A percentile compares a stretch with the other conserved stretches of the same genome.
Conservation (phyloP, 1,139 yeast genomes). For the Eremothecium gossypii region DNA sequence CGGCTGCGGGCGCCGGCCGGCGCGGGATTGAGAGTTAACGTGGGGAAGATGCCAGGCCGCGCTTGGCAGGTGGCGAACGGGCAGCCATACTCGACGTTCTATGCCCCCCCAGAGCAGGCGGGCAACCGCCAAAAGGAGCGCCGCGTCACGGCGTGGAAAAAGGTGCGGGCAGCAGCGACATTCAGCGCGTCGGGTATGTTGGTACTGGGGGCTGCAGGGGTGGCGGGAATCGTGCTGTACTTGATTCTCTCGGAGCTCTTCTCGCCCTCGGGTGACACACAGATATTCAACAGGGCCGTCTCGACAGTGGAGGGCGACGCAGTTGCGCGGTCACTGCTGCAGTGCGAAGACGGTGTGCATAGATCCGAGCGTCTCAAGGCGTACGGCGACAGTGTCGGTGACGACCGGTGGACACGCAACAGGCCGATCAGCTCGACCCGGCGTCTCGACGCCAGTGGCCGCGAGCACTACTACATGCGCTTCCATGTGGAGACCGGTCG, state of each 20-base stretch:
- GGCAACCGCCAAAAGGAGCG: neutral
- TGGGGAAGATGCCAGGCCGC: neutral
- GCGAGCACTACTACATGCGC: conserved; percentile 73
- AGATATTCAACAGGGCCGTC: conserved; percentile 80
- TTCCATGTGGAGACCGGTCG: conserved; percentile 70
- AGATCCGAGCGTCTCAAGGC: conserved; percentile 61
- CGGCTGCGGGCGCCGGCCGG: no score
- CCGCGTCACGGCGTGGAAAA: conserved; percentile 21
- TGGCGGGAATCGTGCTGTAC: conserved; percentile 63
- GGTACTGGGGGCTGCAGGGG: conserved; percentile 59
- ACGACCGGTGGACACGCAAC: conserved; percentile 78
- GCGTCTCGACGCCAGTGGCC: conserved; percentile 58
- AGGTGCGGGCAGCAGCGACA: conserved; percentile 47
- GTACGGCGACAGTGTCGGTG: conserved; percentile 59
- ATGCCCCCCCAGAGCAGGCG: conserved; percentile 6
- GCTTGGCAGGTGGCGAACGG: neutral
- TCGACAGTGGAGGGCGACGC: conserved; percentile 62
- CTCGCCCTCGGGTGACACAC: conserved; percentile 86
- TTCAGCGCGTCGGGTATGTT: conserved; percentile 52
- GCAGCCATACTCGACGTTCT: conserved; percentile 11
- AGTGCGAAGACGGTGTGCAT: conserved; percentile 34
- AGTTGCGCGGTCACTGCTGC: conserved; percentile 48
- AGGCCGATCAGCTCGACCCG: conserved; percentile 62
- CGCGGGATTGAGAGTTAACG: neutral
- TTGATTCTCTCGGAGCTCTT: conserved; percentile 68